These are phyloP conservation scores for Penicillium decumbens DNA, from an alignment of 2,329 filamentous ascomycete species.

Conservation along the genomic window DNA sequence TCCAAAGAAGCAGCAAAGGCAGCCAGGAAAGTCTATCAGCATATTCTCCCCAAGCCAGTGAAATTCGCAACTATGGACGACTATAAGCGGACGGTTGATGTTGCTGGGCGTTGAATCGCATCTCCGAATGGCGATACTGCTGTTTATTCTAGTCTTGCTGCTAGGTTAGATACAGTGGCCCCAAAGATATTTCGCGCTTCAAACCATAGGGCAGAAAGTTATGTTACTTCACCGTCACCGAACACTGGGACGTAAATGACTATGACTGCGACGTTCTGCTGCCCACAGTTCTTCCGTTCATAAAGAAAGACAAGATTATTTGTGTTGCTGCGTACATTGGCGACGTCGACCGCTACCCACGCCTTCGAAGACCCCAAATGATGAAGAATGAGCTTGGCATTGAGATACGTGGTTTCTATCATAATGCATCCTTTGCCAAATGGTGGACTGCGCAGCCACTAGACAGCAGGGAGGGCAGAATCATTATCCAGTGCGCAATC, in stretches of 20 bases:
- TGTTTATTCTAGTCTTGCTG: slow-evolving; percentile 25
- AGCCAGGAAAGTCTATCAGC: slow-evolving; percentile 27
- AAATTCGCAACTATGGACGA: slow-evolving; percentile 40
- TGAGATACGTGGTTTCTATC: slow-evolving; percentile 37
- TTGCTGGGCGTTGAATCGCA: slow-evolving; percentile 5
- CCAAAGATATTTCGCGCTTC: not conserved
- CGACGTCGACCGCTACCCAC: slow-evolving; percentile 39
- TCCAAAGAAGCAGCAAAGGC: slow-evolving; percentile 7
- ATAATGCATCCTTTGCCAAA: slow-evolving; percentile 36
- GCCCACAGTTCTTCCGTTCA: slow-evolving; percentile 34
- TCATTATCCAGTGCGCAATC: not conserved
- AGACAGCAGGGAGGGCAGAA: too few relatives aligned
- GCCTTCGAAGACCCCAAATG: slow-evolving; percentile 30
- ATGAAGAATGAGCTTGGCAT: slow-evolving; percentile 25
- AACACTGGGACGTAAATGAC: slow-evolving; percentile 26
- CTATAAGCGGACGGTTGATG: slow-evolving; percentile 25
- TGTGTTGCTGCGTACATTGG: slow-evolving; percentile 38
- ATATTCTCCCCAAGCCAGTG: slow-evolving; percentile 26
- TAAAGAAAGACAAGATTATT: slow-evolving; percentile 40
- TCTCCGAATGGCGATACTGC: slow-evolving; percentile 37
- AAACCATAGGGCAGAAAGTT: not conserved
- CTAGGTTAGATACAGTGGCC: not conserved
- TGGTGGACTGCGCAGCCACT: slow-evolving; percentile 25
- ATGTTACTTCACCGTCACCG: slow-evolving; percentile 29
- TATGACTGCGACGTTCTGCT: slow-evolving; percentile 26